phyloP scores from a whole-genome alignment of 345 rosid species.

The Syzygium aqueum region DNA sequence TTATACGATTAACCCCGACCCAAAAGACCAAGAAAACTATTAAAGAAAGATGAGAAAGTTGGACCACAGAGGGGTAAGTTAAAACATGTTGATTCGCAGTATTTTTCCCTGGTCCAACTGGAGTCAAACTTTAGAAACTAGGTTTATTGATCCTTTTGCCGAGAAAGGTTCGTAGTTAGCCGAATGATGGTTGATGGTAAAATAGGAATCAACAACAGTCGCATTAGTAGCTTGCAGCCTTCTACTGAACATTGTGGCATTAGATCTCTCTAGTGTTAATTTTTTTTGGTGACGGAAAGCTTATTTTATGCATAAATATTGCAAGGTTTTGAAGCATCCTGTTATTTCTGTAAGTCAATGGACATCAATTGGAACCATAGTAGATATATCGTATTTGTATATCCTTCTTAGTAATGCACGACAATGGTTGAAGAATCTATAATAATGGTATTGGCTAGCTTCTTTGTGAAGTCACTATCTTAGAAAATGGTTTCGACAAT shows the following conservation, averaged over 20 bases:
- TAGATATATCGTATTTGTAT: not conserved
- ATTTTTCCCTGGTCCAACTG: not conserved
- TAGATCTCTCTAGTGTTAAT: not conserved
- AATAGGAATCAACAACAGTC: not conserved
- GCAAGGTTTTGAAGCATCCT: not conserved
- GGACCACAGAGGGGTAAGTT: not conserved
- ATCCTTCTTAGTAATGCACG: not conserved
- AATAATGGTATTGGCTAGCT: not conserved
- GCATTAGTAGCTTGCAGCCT: not conserved
- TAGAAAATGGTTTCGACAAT: not conserved
- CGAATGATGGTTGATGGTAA: no score
- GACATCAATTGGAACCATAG: not conserved
- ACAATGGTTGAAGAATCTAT: not conserved
- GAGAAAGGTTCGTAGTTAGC: not conserved
- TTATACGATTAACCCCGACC: not conserved
- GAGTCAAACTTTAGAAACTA: not conserved
- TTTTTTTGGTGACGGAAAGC: not conserved
- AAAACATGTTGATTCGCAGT: not conserved
- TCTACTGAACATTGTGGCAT: not conserved
- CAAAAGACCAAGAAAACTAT: not conserved
- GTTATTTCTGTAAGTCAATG: not conserved
- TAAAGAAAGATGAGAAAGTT: not conserved
- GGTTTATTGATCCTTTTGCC: not conserved
- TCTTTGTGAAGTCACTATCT: not conserved
- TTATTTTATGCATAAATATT: not conserved